Percentiles rank a stretch among this genome's conserved stretches.
phyloP scores from a whole-genome alignment of 495 filamentous ascomycete species.

The Penicillium canescens region DNA sequence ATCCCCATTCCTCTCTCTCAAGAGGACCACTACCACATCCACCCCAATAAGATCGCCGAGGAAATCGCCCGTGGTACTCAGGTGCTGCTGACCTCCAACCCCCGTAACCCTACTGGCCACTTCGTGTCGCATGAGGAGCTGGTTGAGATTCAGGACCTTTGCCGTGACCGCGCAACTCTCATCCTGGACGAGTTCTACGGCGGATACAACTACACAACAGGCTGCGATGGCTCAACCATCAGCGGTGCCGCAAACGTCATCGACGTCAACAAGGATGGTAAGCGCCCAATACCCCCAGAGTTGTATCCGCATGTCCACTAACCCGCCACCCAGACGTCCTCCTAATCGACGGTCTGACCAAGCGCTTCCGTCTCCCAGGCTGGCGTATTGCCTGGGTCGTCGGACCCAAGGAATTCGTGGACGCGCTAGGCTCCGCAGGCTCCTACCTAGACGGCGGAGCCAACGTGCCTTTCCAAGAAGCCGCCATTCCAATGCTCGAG shows the following conservation, averaged over 20 bases:
- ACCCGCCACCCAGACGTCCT: slow-evolving; percentile 61
- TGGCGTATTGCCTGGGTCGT: slow-evolving; percentile 98
- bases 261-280: slow-evolving; percentile 65
- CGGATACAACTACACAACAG: slow-evolving; percentile 89
- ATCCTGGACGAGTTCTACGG: slow-evolving; percentile 98
- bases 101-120: slow-evolving; percentile 90
- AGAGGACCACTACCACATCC: slow-evolving; percentile 85
- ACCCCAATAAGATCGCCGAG: slow-evolving; percentile 86
- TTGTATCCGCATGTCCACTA: slow-evolving; percentile 24
- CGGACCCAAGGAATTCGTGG: slow-evolving; percentile 95
- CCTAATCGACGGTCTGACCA: slow-evolving; percentile 93
- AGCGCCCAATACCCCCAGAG: not conserved
- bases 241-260: slow-evolving; percentile 82
- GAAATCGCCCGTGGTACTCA: slow-evolving; percentile 85
- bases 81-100: slow-evolving; percentile 95
- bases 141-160: slow-evolving; percentile 86
- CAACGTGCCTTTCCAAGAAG: slow-evolving; percentile 94
- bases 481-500: slow-evolving; percentile 88
- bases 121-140: slow-evolving; percentile 80
- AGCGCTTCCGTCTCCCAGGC: slow-evolving; percentile 92
- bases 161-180: slow-evolving; percentile 83
- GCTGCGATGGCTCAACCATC: slow-evolving; percentile 87
- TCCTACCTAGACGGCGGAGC: slow-evolving; percentile 95
- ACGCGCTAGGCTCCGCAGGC: slow-evolving; percentile 88
- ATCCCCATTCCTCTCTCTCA: slow-evolving; percentile 84